Conservation (phyloP, 2,329 filamentous ascomycete genomes). For the Tolypocladium endophyticum region DNA sequence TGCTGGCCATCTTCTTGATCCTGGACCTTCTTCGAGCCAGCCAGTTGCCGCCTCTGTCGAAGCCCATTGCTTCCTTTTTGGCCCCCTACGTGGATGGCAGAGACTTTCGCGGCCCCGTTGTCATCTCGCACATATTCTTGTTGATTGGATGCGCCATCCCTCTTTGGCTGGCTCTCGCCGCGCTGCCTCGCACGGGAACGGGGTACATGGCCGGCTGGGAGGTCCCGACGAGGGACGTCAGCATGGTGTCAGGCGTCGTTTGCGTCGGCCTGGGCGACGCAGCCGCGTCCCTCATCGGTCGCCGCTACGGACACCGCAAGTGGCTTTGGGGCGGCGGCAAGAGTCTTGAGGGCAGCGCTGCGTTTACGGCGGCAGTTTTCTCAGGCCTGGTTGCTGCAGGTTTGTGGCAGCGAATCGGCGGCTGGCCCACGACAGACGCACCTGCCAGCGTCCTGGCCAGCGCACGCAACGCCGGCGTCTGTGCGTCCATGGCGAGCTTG, state of each 20-base stretch:
- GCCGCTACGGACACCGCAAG: slow-evolving; percentile 76
- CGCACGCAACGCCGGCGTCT: slow-evolving; percentile 59
- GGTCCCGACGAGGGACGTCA: slow-evolving; percentile 60
- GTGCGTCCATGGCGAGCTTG: slow-evolving; percentile 72
- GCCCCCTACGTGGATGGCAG: slow-evolving; percentile 91
- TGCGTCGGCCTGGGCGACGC: slow-evolving; percentile 95
- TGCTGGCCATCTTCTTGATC: slow-evolving; percentile 75
- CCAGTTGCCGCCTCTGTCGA: slow-evolving; percentile 81
- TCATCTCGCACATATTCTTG: slow-evolving; percentile 92
- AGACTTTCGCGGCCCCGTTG: slow-evolving; percentile 85
- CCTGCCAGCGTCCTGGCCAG: slow-evolving; percentile 23
- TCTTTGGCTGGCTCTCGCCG: slow-evolving; percentile 77
- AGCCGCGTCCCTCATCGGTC: slow-evolving; percentile 79
- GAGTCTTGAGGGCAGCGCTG: slow-evolving; percentile 76
- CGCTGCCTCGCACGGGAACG: slow-evolving; percentile 45
- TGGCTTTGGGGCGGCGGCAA: slow-evolving; percentile 98
- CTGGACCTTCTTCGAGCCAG: slow-evolving; percentile 84
- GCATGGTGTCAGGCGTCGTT: slow-evolving; percentile 85
- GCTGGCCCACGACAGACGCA: slow-evolving; percentile 50
- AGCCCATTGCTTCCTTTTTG: slow-evolving; percentile 75
- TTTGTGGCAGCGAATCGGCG: slow-evolving; percentile 64
- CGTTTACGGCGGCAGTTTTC: slow-evolving; percentile 74
- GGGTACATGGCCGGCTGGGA: slow-evolving; percentile 64
- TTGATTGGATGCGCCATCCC: slow-evolving; percentile 92
- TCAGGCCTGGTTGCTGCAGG: slow-evolving; percentile 60